Percentiles rank a stretch among this genome's conserved stretches.
Conservation (phyloP, 2,329 filamentous ascomycete species). For the Beauveria medogensis region DNA sequence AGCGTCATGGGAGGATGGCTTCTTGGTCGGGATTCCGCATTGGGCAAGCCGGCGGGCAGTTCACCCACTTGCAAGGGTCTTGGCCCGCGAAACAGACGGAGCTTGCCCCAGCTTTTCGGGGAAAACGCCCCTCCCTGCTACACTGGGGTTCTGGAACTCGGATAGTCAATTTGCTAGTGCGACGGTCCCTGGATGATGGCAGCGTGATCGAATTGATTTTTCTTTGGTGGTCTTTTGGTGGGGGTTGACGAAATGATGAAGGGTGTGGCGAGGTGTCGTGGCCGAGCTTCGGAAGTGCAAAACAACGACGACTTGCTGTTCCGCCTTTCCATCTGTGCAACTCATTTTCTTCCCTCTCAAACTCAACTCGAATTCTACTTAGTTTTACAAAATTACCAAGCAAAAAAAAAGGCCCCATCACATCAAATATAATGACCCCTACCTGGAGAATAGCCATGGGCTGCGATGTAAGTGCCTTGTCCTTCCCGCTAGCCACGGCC, state of each 20-base stretch:
- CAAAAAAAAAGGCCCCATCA: no score
- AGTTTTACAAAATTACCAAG: not conserved
- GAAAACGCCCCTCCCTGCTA: not conserved
- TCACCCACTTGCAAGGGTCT: not conserved
- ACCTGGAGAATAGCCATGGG: conserved; percentile 46
- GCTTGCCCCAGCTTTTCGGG: conserved; percentile 8
- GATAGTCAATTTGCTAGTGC: not conserved
- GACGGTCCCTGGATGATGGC: conserved; percentile 6
- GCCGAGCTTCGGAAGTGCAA: conserved; percentile 6
- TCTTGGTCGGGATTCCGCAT: conserved; percentile 11
- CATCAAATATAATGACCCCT: conserved; percentile 30
- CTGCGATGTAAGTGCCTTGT: conserved; percentile 39
- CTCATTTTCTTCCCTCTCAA: not conserved
- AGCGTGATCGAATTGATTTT: not conserved
- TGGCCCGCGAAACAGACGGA: not conserved
- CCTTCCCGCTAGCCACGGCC: not conserved
- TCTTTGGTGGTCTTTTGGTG: conserved; percentile 2
- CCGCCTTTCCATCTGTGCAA: not conserved
- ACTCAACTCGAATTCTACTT: not conserved
- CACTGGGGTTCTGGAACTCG: conserved; percentile 6
- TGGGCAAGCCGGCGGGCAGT: conserved; percentile 10
- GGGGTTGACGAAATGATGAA: not conserved
- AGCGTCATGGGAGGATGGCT: not conserved
- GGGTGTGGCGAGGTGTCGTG: conserved; percentile 1
- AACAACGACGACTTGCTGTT: not conserved